Percentiles rank a stretch among this genome's conserved stretches.
These are phyloP conservation scores for Termitomyces sp. DNA, from an alignment of 768 basidiomycete species.

Conservation along the genomic window DNA sequence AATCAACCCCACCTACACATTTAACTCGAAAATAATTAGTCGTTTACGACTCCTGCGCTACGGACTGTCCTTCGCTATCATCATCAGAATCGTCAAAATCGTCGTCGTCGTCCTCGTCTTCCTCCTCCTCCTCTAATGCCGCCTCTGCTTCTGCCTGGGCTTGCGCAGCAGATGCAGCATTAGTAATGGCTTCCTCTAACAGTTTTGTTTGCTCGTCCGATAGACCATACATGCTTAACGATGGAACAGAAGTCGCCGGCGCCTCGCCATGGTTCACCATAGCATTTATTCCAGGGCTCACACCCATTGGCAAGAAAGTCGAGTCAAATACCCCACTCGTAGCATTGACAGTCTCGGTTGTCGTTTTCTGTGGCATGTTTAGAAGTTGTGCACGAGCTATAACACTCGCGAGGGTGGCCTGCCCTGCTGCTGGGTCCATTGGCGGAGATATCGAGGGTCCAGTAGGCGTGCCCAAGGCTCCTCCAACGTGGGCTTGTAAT, in stretches of 20 bases:
- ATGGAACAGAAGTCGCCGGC: slow-evolving; percentile 27
- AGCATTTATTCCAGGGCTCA: neutral
- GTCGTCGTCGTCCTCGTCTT: slow-evolving; percentile 45
- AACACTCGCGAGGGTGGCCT: slow-evolving; percentile 69
- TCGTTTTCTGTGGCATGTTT: slow-evolving; percentile 26
- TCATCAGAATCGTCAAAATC: slow-evolving; percentile 46
- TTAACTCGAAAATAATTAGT: neutral
- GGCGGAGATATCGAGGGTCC: slow-evolving; percentile 28
- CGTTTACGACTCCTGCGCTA: slow-evolving; percentile 19
- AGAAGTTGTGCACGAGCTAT: slow-evolving; percentile 70
- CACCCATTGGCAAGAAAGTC: neutral
- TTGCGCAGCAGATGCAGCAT: slow-evolving; percentile 71
- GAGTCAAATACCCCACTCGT: neutral
- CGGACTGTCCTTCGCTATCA: slow-evolving; percentile 35
- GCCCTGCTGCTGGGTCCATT: slow-evolving; percentile 50
- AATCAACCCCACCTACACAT: slow-evolving; percentile 6
- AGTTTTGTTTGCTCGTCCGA: slow-evolving; percentile 71
- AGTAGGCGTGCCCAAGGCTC: slow-evolving; percentile 45
- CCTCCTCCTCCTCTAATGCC: slow-evolving; percentile 69
- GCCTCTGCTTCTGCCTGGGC: slow-evolving; percentile 80
- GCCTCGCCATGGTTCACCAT: slow-evolving; percentile 9
- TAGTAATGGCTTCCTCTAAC: slow-evolving; percentile 72
- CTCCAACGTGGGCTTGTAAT: slow-evolving; percentile 57
- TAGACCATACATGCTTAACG: slow-evolving; percentile 66
- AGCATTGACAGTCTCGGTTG: neutral